Evolutionary conservation across 805 yeast genomes (phyloP).

Genomic region (Saturnispora hagleri): DNA sequence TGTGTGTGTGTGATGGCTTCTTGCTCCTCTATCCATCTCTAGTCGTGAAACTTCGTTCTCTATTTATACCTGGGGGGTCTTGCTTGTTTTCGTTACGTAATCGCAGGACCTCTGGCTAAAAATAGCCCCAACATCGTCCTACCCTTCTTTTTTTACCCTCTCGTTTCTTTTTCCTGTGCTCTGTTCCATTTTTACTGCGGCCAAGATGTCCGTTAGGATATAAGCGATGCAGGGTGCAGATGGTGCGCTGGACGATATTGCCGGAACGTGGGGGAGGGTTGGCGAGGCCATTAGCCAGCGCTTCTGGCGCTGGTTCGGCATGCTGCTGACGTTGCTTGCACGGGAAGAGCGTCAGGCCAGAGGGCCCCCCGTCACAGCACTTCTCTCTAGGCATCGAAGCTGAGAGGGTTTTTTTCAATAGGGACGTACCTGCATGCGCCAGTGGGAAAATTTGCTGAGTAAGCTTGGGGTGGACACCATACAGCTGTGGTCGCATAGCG

Average conservation of each 20-base stretch:
- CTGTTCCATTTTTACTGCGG: background rate
- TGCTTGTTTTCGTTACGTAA: background rate
- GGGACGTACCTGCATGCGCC: too few relatives aligned
- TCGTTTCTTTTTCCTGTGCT: background rate
- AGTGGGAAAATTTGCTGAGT: too few relatives aligned
- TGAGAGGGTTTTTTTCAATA: too few relatives aligned
- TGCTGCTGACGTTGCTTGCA: too few relatives aligned
- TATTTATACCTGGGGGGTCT: background rate
- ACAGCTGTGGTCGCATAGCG: too few relatives aligned
- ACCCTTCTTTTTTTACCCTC: background rate
- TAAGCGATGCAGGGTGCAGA: background rate
- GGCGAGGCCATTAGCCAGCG: too few relatives aligned
- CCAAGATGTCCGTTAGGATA: background rate
- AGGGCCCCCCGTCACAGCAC: too few relatives aligned
- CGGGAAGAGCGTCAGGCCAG: too few relatives aligned
- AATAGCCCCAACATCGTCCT: background rate
- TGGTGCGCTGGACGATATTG: background rate
- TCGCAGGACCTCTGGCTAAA: background rate
- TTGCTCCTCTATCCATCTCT: background rate
- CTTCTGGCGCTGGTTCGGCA: too few relatives aligned
- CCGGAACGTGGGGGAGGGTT: too few relatives aligned
- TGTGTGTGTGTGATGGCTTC: background rate
- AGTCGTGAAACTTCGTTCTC: background rate
- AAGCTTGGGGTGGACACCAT: too few relatives aligned
- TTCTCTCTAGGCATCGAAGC: too few relatives aligned